phyloP scores from a whole-genome alignment of 352 stramenopile species.

The Globisporangium cystogenes region DNA sequence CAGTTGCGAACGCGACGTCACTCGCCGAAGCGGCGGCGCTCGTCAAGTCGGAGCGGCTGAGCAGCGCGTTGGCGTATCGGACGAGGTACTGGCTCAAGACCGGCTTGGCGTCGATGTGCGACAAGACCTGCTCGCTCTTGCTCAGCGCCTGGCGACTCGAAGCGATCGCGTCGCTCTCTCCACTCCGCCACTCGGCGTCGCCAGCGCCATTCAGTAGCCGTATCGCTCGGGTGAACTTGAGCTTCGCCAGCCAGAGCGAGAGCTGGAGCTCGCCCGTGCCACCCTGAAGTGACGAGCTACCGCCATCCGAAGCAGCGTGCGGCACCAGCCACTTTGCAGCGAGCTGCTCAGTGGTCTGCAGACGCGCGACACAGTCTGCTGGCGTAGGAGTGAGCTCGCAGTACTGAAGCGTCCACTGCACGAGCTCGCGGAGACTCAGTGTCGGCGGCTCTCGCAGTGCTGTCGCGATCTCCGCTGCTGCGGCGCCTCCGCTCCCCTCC shows the following conservation, averaged over 20 bases:
- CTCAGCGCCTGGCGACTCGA: constrained; percentile 2
- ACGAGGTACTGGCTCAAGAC: constrained; percentile 5
- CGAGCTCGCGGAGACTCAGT: constrained; percentile 22
- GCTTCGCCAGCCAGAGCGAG: constrained; percentile 21
- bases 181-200: no score
- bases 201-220: constrained; percentile 13
- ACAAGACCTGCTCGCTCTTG: constrained; percentile 13
- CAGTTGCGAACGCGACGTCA: neutral
- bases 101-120: constrained; percentile 6
- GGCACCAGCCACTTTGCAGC: constrained; percentile 12
- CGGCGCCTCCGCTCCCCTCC: constrained; percentile 22
- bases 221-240: constrained; percentile 28
- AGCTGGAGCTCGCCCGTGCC: constrained; percentile 11
- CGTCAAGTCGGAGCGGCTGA: neutral
- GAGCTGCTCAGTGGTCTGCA: constrained; percentile 20
- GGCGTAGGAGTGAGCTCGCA: constrained; percentile 19
- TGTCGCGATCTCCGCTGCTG: constrained; percentile 14
- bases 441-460: constrained; percentile 13
- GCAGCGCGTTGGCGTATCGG: constrained; percentile 1
- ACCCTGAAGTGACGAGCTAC: neutral
- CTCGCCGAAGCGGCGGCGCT: neutral
- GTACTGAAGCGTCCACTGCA: constrained; percentile 25
- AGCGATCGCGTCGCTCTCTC: neutral
- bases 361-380: constrained; percentile 6
- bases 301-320: neutral